Evolutionary conservation across 768 basidiomycete genomes (phyloP).

Genomic region (Boletus coccyginus): DNA sequence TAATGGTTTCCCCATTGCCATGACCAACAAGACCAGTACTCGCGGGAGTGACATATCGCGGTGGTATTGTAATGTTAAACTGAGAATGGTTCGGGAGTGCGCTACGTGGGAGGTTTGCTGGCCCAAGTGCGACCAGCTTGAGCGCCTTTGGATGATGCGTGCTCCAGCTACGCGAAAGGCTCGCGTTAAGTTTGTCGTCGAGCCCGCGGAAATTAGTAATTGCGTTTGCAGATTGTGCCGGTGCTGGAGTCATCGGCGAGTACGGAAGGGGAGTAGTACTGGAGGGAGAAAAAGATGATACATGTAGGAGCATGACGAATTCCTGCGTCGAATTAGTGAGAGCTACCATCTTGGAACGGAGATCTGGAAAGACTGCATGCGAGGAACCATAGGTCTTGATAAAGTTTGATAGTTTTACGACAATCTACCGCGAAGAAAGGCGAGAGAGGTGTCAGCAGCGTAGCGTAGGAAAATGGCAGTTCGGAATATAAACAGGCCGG

Average conservation of each 20-base stretch:
- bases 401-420: slow-evolving; percentile 72
- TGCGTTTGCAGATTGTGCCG: slow-evolving; percentile 11
- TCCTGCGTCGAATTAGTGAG: slow-evolving; percentile 85
- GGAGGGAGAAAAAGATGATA: slow-evolving; percentile 73
- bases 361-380: slow-evolving; percentile 53
- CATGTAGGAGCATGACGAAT: slow-evolving; percentile 81
- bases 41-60: slow-evolving; percentile 12
- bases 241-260: slow-evolving; percentile 51
- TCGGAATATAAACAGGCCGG: neutral
- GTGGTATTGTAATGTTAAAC: slow-evolving; percentile 41
- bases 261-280: slow-evolving; percentile 53
- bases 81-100: slow-evolving; percentile 48
- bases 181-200: slow-evolving; percentile 50
- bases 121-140: slow-evolving; percentile 34
- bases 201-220: slow-evolving; percentile 18
- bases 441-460: slow-evolving; percentile 4
- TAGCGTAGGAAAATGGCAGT: no score
- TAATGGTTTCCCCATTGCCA: slow-evolving; percentile 15
- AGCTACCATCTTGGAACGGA: slow-evolving; percentile 70
- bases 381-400: slow-evolving; percentile 62
- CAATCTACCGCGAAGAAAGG: slow-evolving; percentile 46
- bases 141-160: slow-evolving; percentile 45
- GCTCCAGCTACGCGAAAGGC: slow-evolving; percentile 60
- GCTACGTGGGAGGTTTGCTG: slow-evolving; percentile 46
- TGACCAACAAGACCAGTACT: slow-evolving; percentile 7